Percentiles rank a stretch among this genome's conserved stretches.
Conservation (phyloP, 169 alveolate genomes). For the Miamiensis avidus region DNA sequence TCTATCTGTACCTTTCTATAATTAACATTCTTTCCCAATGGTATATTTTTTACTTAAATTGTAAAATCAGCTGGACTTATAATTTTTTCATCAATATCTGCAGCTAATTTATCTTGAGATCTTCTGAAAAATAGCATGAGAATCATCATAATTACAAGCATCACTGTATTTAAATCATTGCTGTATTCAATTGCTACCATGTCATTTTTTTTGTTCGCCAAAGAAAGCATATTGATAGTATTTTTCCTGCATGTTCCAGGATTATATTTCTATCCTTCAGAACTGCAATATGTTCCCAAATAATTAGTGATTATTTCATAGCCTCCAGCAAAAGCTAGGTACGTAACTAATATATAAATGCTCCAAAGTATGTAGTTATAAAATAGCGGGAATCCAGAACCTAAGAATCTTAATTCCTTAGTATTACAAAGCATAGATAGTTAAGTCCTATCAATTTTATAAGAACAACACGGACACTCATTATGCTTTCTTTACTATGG, state of each 20-base stretch:
- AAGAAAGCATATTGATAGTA: slow-evolving; percentile 2
- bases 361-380: slow-evolving; percentile 27
- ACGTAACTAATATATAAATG: slow-evolving; percentile 1
- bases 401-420: slow-evolving; percentile 16
- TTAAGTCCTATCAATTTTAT: slow-evolving; percentile 30
- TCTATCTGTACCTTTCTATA: slow-evolving; percentile 17
- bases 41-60: slow-evolving; percentile 22
- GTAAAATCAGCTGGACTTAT: slow-evolving; percentile 30
- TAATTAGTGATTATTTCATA: slow-evolving; percentile 8
- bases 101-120: slow-evolving; percentile 14
- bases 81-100: slow-evolving; percentile 9
- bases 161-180: slow-evolving; percentile 12
- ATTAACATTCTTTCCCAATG: slow-evolving; percentile 14
- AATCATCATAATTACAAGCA: slow-evolving; percentile 12
- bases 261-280: background rate
- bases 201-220: slow-evolving; percentile 26
- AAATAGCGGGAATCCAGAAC: slow-evolving; percentile 34
- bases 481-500: background rate
- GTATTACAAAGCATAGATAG: slow-evolving; percentile 10
- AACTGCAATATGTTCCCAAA: slow-evolving; percentile 15
- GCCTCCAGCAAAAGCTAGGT: background rate
- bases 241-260: slow-evolving; percentile 12
- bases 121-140: slow-evolving; percentile 16
- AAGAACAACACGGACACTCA: slow-evolving; percentile 35
- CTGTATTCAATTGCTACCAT: background rate